phyloP scores from a whole-genome alignment of 2,329 filamentous ascomycete genomes.

The Bertia moriformis region DNA sequence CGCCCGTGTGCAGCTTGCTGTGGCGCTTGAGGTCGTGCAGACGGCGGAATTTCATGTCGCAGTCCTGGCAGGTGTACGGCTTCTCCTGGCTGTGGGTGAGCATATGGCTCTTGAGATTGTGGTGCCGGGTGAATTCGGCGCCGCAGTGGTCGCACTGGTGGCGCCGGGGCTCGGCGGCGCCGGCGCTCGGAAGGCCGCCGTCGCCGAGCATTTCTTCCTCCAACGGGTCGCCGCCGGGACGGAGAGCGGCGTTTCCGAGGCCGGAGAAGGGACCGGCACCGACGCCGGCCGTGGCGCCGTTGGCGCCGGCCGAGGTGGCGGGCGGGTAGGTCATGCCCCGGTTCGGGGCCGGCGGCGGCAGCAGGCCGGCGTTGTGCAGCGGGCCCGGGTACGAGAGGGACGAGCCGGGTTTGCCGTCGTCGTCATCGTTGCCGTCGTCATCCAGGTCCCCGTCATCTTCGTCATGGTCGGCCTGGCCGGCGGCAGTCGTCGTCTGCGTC shows the following conservation, averaged over 20 bases:
- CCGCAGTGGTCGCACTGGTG: slow-evolving; percentile 95
- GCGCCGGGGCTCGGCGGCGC: too few species aligned
- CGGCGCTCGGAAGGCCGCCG: too few species aligned
- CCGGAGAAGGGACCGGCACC: too few species aligned
- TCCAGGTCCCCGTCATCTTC: slow-evolving; percentile 23
- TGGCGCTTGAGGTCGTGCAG: slow-evolving; percentile 92
- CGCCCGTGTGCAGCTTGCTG: slow-evolving; percentile 88
- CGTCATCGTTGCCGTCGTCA: too few species aligned
- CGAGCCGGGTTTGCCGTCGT: slow-evolving; percentile 33
- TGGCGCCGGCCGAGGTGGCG: slow-evolving; percentile 4
- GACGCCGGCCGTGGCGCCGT: too few species aligned
- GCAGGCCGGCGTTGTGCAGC: slow-evolving; percentile 26
- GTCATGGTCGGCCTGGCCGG: too few species aligned
- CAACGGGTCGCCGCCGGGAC: slow-evolving; percentile 51
- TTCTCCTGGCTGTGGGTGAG: slow-evolving; percentile 98
- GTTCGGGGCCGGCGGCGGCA: slow-evolving; percentile 23
- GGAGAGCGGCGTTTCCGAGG: slow-evolving; percentile 25
- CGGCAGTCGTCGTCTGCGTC: too few species aligned
- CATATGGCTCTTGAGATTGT: slow-evolving; percentile 93
- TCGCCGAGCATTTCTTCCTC: slow-evolving; percentile 72
- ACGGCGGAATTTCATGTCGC: slow-evolving; percentile 78
- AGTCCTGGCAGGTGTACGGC: slow-evolving; percentile 86
- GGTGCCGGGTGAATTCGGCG: slow-evolving; percentile 91
- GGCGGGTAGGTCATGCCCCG: slow-evolving; percentile 44
- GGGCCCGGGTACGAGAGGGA: slow-evolving; percentile 41